Conservation (phyloP, 306 rosid genomes). For the Alnus glutinosa region DNA sequence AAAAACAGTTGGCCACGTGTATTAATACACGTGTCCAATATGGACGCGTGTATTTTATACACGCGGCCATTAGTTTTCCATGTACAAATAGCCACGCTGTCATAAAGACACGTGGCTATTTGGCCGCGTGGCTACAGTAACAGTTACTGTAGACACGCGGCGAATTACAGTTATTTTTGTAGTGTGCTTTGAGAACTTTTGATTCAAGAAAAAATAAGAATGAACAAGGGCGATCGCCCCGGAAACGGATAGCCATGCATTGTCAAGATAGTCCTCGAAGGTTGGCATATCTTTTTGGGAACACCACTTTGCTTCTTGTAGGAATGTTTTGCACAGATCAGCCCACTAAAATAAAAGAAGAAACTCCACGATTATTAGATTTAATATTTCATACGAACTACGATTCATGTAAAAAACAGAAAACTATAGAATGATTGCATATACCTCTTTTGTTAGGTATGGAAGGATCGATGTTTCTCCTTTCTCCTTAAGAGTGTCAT, state of each 20-base stretch:
- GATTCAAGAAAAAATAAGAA: conserved; percentile 38
- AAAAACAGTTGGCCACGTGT: no score
- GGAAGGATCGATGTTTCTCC: conserved; percentile 50
- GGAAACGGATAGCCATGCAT: conserved; percentile 48
- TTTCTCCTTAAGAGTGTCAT: conserved; percentile 36
- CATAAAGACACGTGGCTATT: no score
- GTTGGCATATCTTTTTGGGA: conserved; percentile 37
- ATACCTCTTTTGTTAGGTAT: conserved; percentile 41
- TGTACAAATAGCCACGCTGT: no score
- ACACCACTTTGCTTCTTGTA: conserved; percentile 53
- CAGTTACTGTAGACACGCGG: no score
- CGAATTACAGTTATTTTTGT: no score
- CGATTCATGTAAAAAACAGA: no score
- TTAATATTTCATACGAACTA: no score
- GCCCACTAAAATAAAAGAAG: conserved; percentile 39
- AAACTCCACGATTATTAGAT: not conserved
- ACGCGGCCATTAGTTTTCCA: no score
- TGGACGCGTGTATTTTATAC: no score
- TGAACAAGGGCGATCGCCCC: conserved; percentile 41
- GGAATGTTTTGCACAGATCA: conserved; percentile 52
- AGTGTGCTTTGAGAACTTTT: conserved; percentile 35
- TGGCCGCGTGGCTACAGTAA: no score
- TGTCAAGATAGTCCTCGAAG: conserved; percentile 43
- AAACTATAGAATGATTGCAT: no score
- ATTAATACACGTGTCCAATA: no score